These are phyloP conservation scores for Phialocephala sp. DNA, from an alignment of 2,329 filamentous ascomycete genomes.

Conservation along the genomic window DNA sequence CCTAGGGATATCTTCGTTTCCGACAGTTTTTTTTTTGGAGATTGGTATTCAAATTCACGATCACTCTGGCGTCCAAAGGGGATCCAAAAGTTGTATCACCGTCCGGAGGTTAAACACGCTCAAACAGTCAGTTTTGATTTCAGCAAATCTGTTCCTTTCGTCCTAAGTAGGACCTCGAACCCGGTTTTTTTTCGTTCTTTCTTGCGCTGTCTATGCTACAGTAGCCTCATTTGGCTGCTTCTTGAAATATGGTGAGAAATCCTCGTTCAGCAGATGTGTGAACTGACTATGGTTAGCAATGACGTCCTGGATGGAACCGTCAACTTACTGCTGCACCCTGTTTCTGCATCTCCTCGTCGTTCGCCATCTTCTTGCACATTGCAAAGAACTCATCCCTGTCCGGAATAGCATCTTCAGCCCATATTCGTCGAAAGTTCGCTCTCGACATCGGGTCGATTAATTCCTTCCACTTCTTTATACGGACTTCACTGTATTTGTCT, in stretches of 20 bases:
- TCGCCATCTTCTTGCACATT: constrained; percentile 42
- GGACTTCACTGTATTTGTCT: constrained; percentile 48
- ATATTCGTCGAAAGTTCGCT: constrained; percentile 48
- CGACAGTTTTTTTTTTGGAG: too few relatives aligned
- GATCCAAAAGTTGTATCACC: too few relatives aligned
- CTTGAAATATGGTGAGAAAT: constrained; percentile 22
- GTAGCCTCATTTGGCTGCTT: constrained; percentile 12
- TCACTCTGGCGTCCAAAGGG: too few relatives aligned
- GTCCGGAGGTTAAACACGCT: too few relatives aligned
- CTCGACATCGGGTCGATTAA: constrained; percentile 49
- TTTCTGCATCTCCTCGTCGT: constrained; percentile 30
- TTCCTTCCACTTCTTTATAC: constrained; percentile 46
- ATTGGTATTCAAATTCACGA: too few relatives aligned
- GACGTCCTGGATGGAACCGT: too few relatives aligned
- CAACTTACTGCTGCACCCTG: constrained; percentile 19
- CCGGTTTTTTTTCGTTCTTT: too few relatives aligned
- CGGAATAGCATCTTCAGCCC: constrained; percentile 41
- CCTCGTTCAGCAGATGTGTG: constrained; percentile 19
- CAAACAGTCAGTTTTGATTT: too few relatives aligned
- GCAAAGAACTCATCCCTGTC: constrained; percentile 47
- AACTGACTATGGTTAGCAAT: constrained; percentile 17
- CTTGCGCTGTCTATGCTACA: neutral
- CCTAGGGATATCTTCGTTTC: too few relatives aligned
- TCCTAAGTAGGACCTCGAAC: too few relatives aligned
- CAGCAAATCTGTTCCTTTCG: too few relatives aligned